Evolutionary conservation across 352 stramenopile species (phyloP), one percentile per base, ranked within the genome.

Genomic region (Pythium catenulatum): DNA sequence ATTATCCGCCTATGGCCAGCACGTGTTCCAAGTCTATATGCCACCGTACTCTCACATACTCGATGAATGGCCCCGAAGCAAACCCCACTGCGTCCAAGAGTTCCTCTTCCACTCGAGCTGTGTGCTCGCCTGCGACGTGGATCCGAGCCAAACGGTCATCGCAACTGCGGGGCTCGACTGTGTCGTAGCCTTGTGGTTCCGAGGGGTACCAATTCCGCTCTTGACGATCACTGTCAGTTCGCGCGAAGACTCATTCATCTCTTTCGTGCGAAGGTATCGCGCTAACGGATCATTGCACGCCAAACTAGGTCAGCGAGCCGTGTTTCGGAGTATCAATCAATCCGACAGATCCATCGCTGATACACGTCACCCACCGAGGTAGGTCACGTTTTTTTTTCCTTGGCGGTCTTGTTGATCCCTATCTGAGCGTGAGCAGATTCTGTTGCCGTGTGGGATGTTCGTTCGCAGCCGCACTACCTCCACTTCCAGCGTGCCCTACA

Each of bases 41-140:
- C n/a, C n/a, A n/a, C n/a, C n/a, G n/a, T n/a, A n/a, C n/a, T n/a
- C n/a, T n/a, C n/a, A n/a, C n/a, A n/a, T 34, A 59, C 23, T 45
- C 27, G 45, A 34, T 58, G 36, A 41, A 9, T 2, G 43, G 37
- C n/a, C 41, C 36, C 39, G 7, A 27, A 83, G 59, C 72, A 68
- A 79, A 37, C 63, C 65, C 14, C 52, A 52, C 7, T 79, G 69
- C 19, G 45, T 68, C 3, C 46, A 70, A 59, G 63, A 87, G 23
- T 79, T 83, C 25, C 41, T 74, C 2, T 78, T 74, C 52, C 61
- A 83, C 72, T 66, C 50, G 6, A 87, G 66, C 39, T 81, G 56
- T 77, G 70, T 91, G 73, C 5, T 92, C 92, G 76, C 95, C 88
- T 52, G 95, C 76, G 79, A 96, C 92, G 84, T 95, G 93, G 92